Evolutionary conservation across 352 stramenopile species (phyloP).

Genomic region (Pythium dissimile): DNA sequence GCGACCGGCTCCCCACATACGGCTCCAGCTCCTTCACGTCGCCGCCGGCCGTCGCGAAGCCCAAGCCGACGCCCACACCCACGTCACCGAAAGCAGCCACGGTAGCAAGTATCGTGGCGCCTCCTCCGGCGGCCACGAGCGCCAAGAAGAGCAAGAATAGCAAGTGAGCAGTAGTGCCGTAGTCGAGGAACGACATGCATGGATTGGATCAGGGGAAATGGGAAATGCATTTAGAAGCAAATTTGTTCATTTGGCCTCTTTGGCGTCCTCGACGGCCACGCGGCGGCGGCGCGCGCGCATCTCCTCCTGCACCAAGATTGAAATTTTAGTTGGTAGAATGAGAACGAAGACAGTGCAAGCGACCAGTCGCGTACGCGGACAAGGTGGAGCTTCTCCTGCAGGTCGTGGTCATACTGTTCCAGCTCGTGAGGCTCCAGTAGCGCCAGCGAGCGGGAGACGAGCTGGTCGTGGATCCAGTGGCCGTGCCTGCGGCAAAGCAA

Average conservation of each 20-base stretch:
- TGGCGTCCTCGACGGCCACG: not conserved
- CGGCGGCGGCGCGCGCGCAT: constrained; percentile 19
- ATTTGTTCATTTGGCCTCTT: constrained; percentile 10
- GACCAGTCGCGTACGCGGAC: constrained; percentile 36
- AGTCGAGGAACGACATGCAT: not conserved
- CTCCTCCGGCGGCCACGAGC: not conserved
- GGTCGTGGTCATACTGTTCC: constrained; percentile 38
- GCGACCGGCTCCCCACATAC: constrained; percentile 19
- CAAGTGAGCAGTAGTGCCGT: constrained; percentile 2
- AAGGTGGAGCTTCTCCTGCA: constrained; percentile 46
- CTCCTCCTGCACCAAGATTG: constrained; percentile 29
- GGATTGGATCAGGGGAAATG: no score
- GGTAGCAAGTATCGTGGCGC: not conserved
- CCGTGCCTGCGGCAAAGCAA: constrained; percentile 33
- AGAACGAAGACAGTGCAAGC: no score
- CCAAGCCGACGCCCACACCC: not conserved
- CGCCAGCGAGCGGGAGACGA: constrained; percentile 46
- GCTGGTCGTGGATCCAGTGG: constrained; percentile 61
- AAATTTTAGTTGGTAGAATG: no score
- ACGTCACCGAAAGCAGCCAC: not conserved
- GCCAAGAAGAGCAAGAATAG: constrained; percentile 17
- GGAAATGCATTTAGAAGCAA: no score
- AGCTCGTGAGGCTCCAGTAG: constrained; percentile 47
- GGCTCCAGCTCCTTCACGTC: constrained; percentile 13
- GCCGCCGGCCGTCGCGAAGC: constrained; percentile 2